A percentile compares a stretch with the other conserved stretches of the same genome.
Conservation (phyloP, 2,329 filamentous ascomycete genomes). For the Emergomyces orientalis region DNA sequence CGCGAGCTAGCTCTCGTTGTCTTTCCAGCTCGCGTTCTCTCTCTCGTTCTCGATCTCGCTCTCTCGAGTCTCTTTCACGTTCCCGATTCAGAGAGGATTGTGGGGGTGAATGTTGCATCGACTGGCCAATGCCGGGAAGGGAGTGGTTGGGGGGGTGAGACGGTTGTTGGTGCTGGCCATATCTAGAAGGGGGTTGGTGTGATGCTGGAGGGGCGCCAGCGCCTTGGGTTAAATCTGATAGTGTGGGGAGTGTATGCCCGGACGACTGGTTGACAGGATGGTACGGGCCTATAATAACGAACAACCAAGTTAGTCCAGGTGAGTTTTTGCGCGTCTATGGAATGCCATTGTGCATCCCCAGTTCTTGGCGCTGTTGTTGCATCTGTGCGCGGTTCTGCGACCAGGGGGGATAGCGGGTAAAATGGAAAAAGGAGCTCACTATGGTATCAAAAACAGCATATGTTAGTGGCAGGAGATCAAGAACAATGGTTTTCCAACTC, state of each 20-base stretch:
- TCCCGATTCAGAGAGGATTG: constrained; percentile 34
- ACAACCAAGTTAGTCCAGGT: background rate
- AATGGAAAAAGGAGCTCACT: constrained; percentile 5
- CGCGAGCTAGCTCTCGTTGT: constrained; percentile 35
- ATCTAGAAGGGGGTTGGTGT: constrained; percentile 31
- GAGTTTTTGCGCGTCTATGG: background rate
- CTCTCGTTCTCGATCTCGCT: constrained; percentile 42
- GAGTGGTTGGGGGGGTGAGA: constrained; percentile 31
- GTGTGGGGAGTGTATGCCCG: constrained; percentile 38
- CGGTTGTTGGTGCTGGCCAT: constrained; percentile 34
- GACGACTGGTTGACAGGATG: constrained; percentile 35
- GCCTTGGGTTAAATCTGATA: constrained; percentile 40
- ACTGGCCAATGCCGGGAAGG: constrained; percentile 34
- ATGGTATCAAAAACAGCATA: background rate
- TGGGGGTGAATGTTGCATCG: constrained; percentile 36
- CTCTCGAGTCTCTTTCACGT: constrained; percentile 41
- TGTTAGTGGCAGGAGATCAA: constrained; percentile 3
- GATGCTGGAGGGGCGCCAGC: constrained; percentile 27
- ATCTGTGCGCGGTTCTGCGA: background rate
- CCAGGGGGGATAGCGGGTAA: background rate
- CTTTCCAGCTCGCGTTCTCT: constrained; percentile 25
- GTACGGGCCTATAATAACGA: constrained; percentile 29
- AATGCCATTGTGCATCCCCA: background rate
- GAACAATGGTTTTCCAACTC: constrained; percentile 8
- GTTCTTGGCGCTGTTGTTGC: background rate